Evolutionary conservation across 176 grass and related monocot genomes (phyloP), one percentile per base, ranked within the genome.

Genomic region (Saccharum spontaneum): DNA sequence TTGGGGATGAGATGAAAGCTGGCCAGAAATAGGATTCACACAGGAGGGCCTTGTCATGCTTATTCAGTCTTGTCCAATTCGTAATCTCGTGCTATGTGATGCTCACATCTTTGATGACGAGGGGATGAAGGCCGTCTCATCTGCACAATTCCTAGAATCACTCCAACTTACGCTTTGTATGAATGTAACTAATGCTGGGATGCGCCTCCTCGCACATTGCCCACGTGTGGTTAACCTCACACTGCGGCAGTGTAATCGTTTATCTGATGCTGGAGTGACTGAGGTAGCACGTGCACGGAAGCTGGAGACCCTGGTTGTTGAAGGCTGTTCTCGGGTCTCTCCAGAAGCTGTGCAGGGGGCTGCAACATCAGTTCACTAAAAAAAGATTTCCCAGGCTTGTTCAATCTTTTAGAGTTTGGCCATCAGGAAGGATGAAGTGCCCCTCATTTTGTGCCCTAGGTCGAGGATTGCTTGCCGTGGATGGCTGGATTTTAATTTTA

Each of bases 11-110:
- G 54, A 54, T 20, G 16, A 54, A n/a, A 41, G 8, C 66, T 33
- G 3, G 1, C 45, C 60, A 8, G 37, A 44, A 40, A 70, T 69
- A 28, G 83, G 61, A 57, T 70, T n/a, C 8, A 70, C 67, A 20
- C 37, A 70, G 20, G 38, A 60, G 61, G 86, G 90, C 20, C 45
- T 46, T 14, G 12, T 68, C 46, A 76, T 50, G 33, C 46, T 92
- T 71, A 40, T 92, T 73, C 64, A 81, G 34, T 77, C 31, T 31
- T 92, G 91, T 50, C 82, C 87, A 5, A 73, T 92, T 77, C 87
- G 76, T 45, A 20, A 77, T 34, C 75, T 92, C 8, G 59, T 59
- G 26, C 87, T 92, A 7, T 60, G 76, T 44, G 74, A 76, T 39
- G 48, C 80, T 13, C 71, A 50, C 40, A 84, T 92, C 81, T 90